Conservation (phyloP, 768 basidiomycete species). For the Suillus sp. region DNA sequence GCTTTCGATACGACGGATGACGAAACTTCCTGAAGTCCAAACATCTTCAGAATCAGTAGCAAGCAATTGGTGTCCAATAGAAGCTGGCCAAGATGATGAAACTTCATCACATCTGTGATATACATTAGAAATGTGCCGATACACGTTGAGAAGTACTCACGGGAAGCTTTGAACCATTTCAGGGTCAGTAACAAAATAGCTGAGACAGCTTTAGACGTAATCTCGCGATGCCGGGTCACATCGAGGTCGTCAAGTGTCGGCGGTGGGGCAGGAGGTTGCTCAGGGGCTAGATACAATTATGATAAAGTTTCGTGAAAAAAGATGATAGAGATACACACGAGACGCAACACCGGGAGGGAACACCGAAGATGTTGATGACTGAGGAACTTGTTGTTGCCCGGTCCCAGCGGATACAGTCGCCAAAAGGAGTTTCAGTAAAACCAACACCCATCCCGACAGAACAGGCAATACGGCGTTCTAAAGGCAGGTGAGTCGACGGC, state of each 20-base stretch:
- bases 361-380: slow-evolving; percentile 65
- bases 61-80: slow-evolving; percentile 95
- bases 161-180: slow-evolving; percentile 99
- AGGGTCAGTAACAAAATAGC: slow-evolving; percentile 87
- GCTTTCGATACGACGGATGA: slow-evolving; percentile 84
- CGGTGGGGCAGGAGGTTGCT: slow-evolving; percentile 63
- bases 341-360: slow-evolving; percentile 74
- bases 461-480: slow-evolving; percentile 85
- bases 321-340: slow-evolving; percentile 43
- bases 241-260: slow-evolving; percentile 90
- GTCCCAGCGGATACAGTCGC: slow-evolving; percentile 89
- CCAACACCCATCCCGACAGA: slow-evolving; percentile 88
- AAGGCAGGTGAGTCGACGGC: slow-evolving; percentile 9
- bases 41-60: slow-evolving; percentile 94
- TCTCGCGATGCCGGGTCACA: slow-evolving; percentile 92
- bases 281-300: slow-evolving; percentile 46
- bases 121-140: slow-evolving; percentile 4
- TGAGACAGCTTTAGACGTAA: slow-evolving; percentile 95
- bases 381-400: slow-evolving; percentile 54
- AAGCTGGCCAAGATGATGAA: slow-evolving; percentile 95
- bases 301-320: neutral
- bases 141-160: slow-evolving; percentile 50
- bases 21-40: slow-evolving; percentile 92
- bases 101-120: slow-evolving; percentile 89
- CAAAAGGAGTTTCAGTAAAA: slow-evolving; percentile 87